A percentile compares a stretch with the other conserved stretches of the same genome.
phyloP scores from a whole-genome alignment of 306 rosid species.

The Fragaria iinumae region DNA sequence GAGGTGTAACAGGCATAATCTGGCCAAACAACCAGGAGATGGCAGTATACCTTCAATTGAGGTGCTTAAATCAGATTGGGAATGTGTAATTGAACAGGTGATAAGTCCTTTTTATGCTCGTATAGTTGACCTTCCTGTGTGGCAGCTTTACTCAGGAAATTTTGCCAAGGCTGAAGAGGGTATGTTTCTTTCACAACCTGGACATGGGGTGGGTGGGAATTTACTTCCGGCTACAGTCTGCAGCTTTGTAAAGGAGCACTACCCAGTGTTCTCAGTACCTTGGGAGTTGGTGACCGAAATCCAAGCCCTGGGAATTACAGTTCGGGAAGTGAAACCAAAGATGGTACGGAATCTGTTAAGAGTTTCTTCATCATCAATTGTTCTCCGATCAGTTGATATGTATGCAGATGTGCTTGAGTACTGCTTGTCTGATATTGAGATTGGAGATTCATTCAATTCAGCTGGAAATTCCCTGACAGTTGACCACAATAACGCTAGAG shows the following conservation, averaged over 20 bases:
- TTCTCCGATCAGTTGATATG: conserved; percentile 76
- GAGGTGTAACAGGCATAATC: conserved; percentile 39
- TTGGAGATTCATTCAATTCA: conserved; percentile 38
- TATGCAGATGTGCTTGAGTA: conserved; percentile 94
- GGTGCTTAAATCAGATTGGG: conserved; percentile 77
- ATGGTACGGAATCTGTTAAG: conserved; percentile 88
- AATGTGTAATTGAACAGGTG: conserved; percentile 66
- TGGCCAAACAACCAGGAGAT: conserved; percentile 40
- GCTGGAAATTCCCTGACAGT: conserved; percentile 32
- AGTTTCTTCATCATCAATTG: conserved; percentile 58
- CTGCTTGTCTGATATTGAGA: conserved; percentile 81
- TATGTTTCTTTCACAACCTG: conserved; percentile 99
- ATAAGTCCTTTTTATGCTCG: conserved; percentile 88
- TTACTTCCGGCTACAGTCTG: conserved; percentile 95
- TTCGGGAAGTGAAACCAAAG: conserved; percentile 86
- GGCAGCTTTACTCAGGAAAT: conserved; percentile 98
- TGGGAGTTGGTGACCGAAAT: conserved; percentile 94
- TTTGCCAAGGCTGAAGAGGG: conserved; percentile 97
- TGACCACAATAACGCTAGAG: conserved; percentile 29
- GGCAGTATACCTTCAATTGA: conserved; percentile 34
- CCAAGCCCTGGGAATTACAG: conserved; percentile 74
- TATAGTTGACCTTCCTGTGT: conserved; percentile 80
- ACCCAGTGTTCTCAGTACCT: conserved; percentile 96
- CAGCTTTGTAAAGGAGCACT: conserved; percentile 93
- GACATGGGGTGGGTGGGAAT: conserved; percentile 66